Evolutionary conservation across 2,329 filamentous ascomycete species (phyloP).

Genomic region (Cladobotryum mycophilum): DNA sequence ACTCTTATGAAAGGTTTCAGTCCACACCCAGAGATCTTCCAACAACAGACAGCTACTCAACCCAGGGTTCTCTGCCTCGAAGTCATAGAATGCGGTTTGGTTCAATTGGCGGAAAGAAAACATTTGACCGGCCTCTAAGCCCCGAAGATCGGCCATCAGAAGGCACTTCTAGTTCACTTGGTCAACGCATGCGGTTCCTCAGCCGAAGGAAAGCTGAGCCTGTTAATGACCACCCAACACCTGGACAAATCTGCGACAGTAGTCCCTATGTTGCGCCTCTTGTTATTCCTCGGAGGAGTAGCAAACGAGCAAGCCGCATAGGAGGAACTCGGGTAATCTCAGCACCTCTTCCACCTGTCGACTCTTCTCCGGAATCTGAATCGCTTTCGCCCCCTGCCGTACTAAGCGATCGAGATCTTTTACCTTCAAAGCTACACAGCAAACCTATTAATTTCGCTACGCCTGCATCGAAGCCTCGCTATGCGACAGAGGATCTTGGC

Average conservation of each 20-base stretch:
- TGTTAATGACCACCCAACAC: constrained; percentile 31
- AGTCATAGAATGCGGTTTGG: constrained; percentile 3
- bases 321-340: constrained; percentile 10
- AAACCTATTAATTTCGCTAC: constrained; percentile 15
- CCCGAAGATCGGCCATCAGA: not conserved
- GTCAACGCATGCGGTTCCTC: constrained; percentile 28
- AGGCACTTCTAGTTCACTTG: constrained; percentile 22
- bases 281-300: constrained; percentile 46
- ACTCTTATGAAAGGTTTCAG: not conserved
- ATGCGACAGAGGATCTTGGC: constrained; percentile 9
- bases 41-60: not conserved
- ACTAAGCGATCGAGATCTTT: constrained; percentile 29
- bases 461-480: constrained; percentile 2
- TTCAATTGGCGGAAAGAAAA: not conserved
- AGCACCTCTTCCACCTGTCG: constrained; percentile 5
- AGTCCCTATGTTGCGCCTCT: constrained; percentile 46
- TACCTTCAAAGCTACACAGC: constrained; percentile 29
- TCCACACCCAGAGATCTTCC: not conserved
- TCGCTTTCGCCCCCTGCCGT: constrained; percentile 21
- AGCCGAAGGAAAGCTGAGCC: constrained; percentile 31
- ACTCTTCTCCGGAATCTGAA: constrained; percentile 27
- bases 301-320: constrained; percentile 31
- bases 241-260: not conserved
- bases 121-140: not conserved
- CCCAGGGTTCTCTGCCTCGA: constrained; percentile 2